phyloP scores from a whole-genome alignment of 2,329 filamentous ascomycete species.

The Sporothrix brasiliensis region DNA sequence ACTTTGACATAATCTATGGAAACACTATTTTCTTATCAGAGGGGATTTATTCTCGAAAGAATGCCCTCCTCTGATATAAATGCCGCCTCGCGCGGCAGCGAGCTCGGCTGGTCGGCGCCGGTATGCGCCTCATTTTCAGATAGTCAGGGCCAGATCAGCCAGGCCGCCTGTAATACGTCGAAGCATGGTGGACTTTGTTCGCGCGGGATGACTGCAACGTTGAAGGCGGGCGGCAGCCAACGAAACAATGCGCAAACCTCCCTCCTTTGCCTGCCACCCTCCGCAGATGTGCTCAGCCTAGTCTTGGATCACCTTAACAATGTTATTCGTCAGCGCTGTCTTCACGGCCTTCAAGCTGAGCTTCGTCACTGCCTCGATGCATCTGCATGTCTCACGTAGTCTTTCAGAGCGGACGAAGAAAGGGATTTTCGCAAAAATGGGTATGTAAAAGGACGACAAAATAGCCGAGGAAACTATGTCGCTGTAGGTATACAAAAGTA shows the following conservation, averaged over 20 bases:
- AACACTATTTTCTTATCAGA: too few relatives aligned
- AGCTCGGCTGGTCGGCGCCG: background rate
- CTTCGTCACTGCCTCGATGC: background rate
- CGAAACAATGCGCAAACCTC: background rate
- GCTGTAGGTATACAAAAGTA: slow-evolving; percentile 5
- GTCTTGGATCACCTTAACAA: background rate
- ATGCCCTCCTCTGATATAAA: background rate
- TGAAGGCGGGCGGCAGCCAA: background rate
- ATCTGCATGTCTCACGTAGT: background rate
- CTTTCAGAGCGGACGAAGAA: background rate
- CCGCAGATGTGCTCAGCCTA: background rate
- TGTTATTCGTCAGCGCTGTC: background rate
- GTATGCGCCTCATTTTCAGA: background rate
- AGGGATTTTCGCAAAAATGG: background rate
- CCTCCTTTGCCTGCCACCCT: background rate
- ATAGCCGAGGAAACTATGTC: background rate
- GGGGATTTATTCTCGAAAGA: too few relatives aligned
- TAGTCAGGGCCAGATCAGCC: background rate
- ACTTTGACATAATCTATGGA: too few relatives aligned
- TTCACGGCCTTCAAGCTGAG: background rate
- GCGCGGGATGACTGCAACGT: slow-evolving; percentile 3
- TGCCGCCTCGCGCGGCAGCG: slow-evolving; percentile 15
- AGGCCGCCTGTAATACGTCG: background rate
- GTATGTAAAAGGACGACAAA: background rate
- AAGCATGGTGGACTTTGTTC: background rate